phyloP scores from a whole-genome alignment of 2,329 filamentous ascomycete genomes.

The Sclerotiophoma versabilis region DNA sequence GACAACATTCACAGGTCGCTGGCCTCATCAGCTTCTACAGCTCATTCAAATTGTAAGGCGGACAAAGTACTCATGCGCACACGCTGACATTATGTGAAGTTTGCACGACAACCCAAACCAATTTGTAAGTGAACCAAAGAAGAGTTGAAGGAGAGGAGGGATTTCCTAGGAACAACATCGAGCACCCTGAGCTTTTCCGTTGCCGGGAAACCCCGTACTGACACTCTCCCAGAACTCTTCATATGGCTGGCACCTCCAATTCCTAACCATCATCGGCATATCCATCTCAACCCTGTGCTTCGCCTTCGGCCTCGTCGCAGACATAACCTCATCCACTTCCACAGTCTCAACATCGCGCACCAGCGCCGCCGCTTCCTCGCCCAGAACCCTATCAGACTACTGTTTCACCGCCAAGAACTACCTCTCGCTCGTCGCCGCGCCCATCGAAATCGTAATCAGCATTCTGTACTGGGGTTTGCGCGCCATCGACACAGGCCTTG shows the following conservation, averaged over 20 bases:
- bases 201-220: no score
- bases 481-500: conserved; percentile 60
- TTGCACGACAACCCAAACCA: conserved; percentile 40
- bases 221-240: conserved; percentile 55
- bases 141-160: no score
- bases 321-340: conserved; percentile 52
- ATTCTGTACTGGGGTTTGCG: conserved; percentile 76
- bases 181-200: no score
- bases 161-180: no score
- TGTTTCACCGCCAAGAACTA: conserved; percentile 73
- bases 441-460: conserved; percentile 74
- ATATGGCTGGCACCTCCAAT: conserved; percentile 75
- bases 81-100: conserved; percentile 33
- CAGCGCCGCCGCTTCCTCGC: neutral
- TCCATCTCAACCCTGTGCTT: conserved; percentile 68
- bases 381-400: conserved; percentile 52
- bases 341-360: conserved; percentile 41
- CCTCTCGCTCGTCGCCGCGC: conserved; percentile 69
- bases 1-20: conserved; percentile 30
- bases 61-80: neutral
- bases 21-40: conserved; percentile 56
- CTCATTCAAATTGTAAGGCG: conserved; percentile 51
- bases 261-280: conserved; percentile 77
- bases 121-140: conserved; percentile 25
- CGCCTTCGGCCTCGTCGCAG: conserved; percentile 66